Evolutionary conservation across 495 filamentous ascomycete species (phyloP), one percentile per base, ranked within the genome.

Genomic region (Trichoderma parareesei): DNA sequence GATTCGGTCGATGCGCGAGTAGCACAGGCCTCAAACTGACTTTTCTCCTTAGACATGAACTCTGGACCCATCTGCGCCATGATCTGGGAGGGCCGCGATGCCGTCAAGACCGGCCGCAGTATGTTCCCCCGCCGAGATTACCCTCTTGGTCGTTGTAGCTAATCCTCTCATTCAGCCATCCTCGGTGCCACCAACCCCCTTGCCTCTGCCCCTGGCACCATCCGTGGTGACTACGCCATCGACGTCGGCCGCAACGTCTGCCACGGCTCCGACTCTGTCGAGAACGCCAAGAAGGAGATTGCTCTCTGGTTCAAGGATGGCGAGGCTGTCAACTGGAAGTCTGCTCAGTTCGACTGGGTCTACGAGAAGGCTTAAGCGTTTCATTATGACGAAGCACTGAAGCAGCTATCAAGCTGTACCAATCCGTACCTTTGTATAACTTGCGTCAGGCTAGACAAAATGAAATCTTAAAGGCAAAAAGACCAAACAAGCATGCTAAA

Each of bases 261-360:
- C 88, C 94, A 98, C 86, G 94, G 94, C 75, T 96, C 92, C 79
- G 94, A 98, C 87, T 86, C 83, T 79, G 93, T 98, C 79, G 94
- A 98, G 86, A 94, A 82, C 82, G 94, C 94, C 79, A 87, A 98
- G 89, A 97, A 97, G 90, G 94, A 98, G 85, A 98, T 98, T 75
- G 88, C 85, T 70, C 88, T 97, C 73, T 98, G 94, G 94, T 98
- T 98, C 90, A 82, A 85, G 76, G 78, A 87, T 70, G 86, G 84
- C 69, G 94, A 98, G 79, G 71, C 96, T 72, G 78, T 90, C 78
- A 80, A 71, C 76, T 98, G 86, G 82, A 91, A 91, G 84, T 80
- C 79, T 71, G 82, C 88, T 75, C 84, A 88, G 79, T 82, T 88
- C 78, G 83, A 85, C 81, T 98, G 94, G 94, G 81, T 97, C 83